These are phyloP conservation scores for Anthracocystis walkeri DNA, from an alignment of 1,284 basidiomycete genomes.

Conservation along the genomic window DNA sequence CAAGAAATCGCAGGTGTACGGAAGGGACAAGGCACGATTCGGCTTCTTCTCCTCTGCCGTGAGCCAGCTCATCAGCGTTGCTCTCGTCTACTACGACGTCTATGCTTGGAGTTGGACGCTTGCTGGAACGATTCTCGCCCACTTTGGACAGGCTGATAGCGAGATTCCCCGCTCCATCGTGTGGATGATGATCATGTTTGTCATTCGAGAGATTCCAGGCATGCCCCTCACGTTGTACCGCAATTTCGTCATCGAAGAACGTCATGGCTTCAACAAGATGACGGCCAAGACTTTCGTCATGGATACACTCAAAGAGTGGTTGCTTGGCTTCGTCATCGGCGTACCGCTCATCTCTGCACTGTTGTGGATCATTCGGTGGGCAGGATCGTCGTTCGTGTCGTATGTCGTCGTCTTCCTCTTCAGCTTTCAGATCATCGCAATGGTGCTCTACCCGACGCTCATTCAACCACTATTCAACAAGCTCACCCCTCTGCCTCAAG, in stretches of 20 bases:
- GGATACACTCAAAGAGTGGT: constrained; percentile 85
- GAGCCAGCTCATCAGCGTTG: constrained; percentile 79
- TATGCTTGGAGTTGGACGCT: constrained; percentile 83
- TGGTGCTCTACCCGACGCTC: constrained; percentile 73
- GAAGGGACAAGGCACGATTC: constrained; percentile 90
- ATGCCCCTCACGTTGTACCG: constrained; percentile 80
- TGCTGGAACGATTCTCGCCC: constrained; percentile 72
- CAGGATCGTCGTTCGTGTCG: constrained; percentile 74
- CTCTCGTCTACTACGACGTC: constrained; percentile 79
- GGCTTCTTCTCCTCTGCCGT: constrained; percentile 80
- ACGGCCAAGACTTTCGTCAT: constrained; percentile 76
- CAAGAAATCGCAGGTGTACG: constrained; percentile 89
- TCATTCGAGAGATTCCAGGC: constrained; percentile 73
- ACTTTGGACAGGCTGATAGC: constrained; percentile 36
- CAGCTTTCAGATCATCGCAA: constrained; percentile 79
- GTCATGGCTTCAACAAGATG: constrained; percentile 96
- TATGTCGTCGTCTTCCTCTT: constrained; percentile 65
- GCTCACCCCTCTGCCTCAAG: constrained; percentile 80
- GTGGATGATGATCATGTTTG: constrained; percentile 72
- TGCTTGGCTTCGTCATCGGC: constrained; percentile 81
- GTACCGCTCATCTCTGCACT: constrained; percentile 87
- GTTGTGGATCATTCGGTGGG: constrained; percentile 90
- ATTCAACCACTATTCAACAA: constrained; percentile 98
- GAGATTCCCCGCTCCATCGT: constrained; percentile 86
- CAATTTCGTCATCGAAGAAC: constrained; percentile 93